Conservation (phyloP, 2,329 filamentous ascomycete genomes). For the Chrysoporthe puriensis region DNA sequence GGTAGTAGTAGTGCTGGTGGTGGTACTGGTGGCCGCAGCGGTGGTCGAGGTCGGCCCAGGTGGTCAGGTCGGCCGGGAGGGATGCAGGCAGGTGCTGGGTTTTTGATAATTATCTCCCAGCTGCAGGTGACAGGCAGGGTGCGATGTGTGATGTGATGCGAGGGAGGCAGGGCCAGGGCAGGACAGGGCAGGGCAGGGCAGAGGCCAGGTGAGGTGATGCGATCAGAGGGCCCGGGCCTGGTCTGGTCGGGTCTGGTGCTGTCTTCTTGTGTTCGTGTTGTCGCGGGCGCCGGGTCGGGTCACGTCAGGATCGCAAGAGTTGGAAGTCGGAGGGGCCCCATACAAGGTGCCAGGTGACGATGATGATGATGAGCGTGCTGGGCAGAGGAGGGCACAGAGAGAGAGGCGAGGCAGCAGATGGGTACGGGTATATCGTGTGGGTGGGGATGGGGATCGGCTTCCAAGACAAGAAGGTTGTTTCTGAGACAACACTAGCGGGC, state of each 20-base stretch:
- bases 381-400: not conserved
- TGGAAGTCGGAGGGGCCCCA: not conserved
- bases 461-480: conserved; percentile 13
- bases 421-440: conserved; percentile 1
- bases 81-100: not conserved
- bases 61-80: too few relatives aligned
- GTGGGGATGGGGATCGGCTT: not conserved
- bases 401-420: not conserved
- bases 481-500: conserved; percentile 9
- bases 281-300: not conserved
- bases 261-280: not conserved
- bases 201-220: too few relatives aligned
- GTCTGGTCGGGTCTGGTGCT: too few relatives aligned
- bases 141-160: not conserved
- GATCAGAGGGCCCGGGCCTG: not conserved
- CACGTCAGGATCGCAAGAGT: conserved; percentile 2
- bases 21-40: too few relatives aligned
- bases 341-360: conserved; percentile 2
- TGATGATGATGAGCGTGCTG: not conserved
- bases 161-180: not conserved
- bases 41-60: not conserved
- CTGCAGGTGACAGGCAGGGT: not conserved
- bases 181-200: too few relatives aligned
- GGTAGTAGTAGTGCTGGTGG: too few relatives aligned
- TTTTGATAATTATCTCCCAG: not conserved